Percentiles rank a stretch among this genome's conserved stretches.
phyloP scores from a whole-genome alignment of 225 moss, liverwort and hornwort species.

The Neckera pumila region DNA sequence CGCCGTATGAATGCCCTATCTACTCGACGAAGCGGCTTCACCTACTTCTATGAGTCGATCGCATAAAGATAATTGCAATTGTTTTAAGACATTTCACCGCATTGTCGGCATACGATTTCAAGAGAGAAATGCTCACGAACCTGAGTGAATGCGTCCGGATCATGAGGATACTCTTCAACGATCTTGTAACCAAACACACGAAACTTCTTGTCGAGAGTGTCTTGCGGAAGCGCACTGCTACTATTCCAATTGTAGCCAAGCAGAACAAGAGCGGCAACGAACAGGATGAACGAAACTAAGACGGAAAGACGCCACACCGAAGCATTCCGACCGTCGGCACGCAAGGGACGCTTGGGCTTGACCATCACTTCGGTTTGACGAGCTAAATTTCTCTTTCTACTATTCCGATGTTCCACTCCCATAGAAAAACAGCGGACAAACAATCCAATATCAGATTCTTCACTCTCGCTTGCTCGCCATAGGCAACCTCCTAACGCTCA shows the following conservation, averaged over 20 bases:
- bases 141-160: slow-evolving; percentile 86
- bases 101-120: neutral
- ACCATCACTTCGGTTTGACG: slow-evolving; percentile 27
- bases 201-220: neutral
- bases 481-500: neutral
- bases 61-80: neutral
- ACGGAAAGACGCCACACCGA: slow-evolving; percentile 4
- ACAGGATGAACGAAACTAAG: slow-evolving; percentile 7
- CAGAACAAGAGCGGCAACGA: slow-evolving; percentile 5
- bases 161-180: slow-evolving; percentile 64
- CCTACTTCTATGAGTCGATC: neutral
- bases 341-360: slow-evolving; percentile 13
- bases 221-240: neutral
- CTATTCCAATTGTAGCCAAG: slow-evolving; percentile 7
- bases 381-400: slow-evolving; percentile 4
- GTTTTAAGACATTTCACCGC: neutral
- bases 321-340: neutral
- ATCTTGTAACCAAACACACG: slow-evolving; percentile 66
- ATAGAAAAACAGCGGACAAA: neutral
- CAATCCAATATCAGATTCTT: neutral
- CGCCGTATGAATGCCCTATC: neutral
- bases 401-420: slow-evolving; percentile 27
- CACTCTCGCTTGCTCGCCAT: neutral
- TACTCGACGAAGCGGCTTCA: neutral
- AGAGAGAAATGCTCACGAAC: slow-evolving; percentile 14